Evolutionary conservation across 106 monocot genomes (phyloP).

Genomic region (Iris macrosiphon): DNA sequence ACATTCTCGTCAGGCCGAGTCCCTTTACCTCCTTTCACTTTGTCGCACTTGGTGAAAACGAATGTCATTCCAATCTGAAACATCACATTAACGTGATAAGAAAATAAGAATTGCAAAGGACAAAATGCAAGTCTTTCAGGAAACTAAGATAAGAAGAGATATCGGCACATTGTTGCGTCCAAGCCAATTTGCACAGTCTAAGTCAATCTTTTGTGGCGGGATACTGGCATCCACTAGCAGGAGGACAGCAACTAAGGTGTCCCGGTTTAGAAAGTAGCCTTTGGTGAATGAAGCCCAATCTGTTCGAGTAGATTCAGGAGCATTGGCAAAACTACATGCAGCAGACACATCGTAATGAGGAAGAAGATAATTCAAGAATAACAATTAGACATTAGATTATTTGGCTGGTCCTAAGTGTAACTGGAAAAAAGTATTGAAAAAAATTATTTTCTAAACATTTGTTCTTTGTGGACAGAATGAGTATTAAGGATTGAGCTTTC

Average conservation of each 20-base stretch:
- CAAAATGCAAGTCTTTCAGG: neutral
- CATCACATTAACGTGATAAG: neutral
- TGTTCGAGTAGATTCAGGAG: slow-evolving; percentile 58
- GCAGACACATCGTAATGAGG: no score
- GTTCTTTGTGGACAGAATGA: no score
- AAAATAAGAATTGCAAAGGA: neutral
- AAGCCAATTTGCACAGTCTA: slow-evolving; percentile 98
- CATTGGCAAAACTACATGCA: slow-evolving; percentile 67
- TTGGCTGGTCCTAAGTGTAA: no score
- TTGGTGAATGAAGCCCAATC: slow-evolving; percentile 98
- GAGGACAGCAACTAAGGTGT: slow-evolving; percentile 67
- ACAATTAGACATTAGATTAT: no score
- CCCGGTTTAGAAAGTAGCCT: slow-evolving; percentile 87
- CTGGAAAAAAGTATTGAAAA: no score
- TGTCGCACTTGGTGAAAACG: slow-evolving; percentile 99
- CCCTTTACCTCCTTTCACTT: slow-evolving; percentile 79
- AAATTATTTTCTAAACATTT: no score
- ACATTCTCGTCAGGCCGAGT: slow-evolving; percentile 64
- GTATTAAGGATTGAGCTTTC: no score
- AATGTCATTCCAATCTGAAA: slow-evolving; percentile 81
- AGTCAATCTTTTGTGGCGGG: slow-evolving; percentile 86
- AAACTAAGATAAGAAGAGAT: neutral
- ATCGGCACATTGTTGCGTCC: slow-evolving; percentile 79
- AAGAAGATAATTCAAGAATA: neutral
- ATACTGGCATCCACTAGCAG: slow-evolving; percentile 83